These are phyloP conservation scores for Dinochytrium kinnereticum DNA, from an alignment of 371 early-diverging fungal species.

Conservation along the genomic window DNA sequence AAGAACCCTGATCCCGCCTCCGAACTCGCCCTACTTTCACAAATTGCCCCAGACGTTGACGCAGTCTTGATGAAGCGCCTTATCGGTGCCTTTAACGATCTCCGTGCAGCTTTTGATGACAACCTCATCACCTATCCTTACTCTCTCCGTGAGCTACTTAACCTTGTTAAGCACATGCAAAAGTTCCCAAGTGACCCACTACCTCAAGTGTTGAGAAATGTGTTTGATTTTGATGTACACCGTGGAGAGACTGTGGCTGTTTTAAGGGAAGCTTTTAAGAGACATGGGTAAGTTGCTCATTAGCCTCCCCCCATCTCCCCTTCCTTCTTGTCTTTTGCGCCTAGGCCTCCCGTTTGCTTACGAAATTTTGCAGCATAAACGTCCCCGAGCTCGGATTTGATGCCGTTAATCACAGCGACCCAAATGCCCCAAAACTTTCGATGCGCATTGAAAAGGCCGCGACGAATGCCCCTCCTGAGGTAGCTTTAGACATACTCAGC, in stretches of 20 bases:
- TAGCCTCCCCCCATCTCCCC: background rate
- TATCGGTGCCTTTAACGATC: constrained; percentile 75
- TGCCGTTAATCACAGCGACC: background rate
- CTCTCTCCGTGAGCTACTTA: constrained; percentile 82
- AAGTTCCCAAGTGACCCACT: constrained; percentile 75
- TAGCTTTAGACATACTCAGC: background rate
- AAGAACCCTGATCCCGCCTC: constrained; percentile 82
- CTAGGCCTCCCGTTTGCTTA: background rate
- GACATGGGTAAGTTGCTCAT: constrained; percentile 23
- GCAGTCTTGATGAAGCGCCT: constrained; percentile 68
- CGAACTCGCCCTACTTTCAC: constrained; percentile 65
- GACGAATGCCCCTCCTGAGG: constrained; percentile 21
- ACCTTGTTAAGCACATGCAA: constrained; percentile 77
- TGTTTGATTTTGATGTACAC: constrained; percentile 85
- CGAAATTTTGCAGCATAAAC: background rate
- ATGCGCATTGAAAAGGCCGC: constrained; percentile 13
- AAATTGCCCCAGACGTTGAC: constrained; percentile 75
- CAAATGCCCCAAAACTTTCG: background rate
- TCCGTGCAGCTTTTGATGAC: constrained; percentile 77
- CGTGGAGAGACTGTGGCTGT: background rate
- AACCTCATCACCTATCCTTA: constrained; percentile 84
- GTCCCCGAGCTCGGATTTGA: constrained; percentile 9
- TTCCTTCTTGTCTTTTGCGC: background rate
- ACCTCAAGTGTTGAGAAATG: constrained; percentile 74
- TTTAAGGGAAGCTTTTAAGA: background rate